Evolutionary conservation across 441 rosid genomes (phyloP).

Genomic region (Syzygium malaccense): DNA sequence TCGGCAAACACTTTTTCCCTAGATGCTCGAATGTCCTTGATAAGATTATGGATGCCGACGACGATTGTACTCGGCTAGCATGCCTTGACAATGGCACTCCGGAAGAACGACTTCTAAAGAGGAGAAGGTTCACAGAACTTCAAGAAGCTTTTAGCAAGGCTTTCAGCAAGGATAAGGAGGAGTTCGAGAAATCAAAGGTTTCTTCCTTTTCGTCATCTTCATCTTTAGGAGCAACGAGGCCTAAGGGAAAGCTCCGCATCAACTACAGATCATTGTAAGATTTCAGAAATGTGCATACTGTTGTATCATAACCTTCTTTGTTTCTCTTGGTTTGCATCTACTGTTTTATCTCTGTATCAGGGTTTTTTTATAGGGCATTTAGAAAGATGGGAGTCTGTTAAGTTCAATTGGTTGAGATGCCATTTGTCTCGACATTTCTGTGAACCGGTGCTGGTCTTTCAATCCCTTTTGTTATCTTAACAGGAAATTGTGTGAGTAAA

Average conservation of each 20-base stretch:
- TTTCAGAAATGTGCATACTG: neutral
- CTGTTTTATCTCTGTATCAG: neutral
- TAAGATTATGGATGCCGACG: conserved; percentile 66
- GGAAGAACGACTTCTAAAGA: conserved; percentile 45
- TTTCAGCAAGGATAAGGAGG: conserved; percentile 52
- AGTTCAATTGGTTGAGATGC: neutral
- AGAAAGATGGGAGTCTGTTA: neutral
- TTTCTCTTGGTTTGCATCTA: neutral
- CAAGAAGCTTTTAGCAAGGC: conserved; percentile 56
- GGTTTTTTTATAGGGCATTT: neutral
- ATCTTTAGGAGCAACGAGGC: conserved; percentile 17
- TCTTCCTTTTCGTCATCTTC: conserved; percentile 41
- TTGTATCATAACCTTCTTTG: neutral
- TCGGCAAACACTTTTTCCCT: conserved; percentile 68
- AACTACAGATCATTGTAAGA: neutral
- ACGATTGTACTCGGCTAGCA: conserved; percentile 52
- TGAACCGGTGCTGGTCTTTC: neutral
- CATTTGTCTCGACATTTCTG: neutral
- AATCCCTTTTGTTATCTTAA: neutral
- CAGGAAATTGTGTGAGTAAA: neutral
- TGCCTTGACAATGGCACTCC: conserved; percentile 41
- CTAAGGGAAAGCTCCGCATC: conserved; percentile 18
- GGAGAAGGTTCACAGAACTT: conserved; percentile 49
- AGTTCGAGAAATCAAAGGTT: conserved; percentile 17
- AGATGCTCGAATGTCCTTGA: conserved; percentile 63